These are phyloP conservation scores for Lichtheimia hyalospora DNA, from an alignment of 371 early-diverging fungal species.

Conservation along the genomic window DNA sequence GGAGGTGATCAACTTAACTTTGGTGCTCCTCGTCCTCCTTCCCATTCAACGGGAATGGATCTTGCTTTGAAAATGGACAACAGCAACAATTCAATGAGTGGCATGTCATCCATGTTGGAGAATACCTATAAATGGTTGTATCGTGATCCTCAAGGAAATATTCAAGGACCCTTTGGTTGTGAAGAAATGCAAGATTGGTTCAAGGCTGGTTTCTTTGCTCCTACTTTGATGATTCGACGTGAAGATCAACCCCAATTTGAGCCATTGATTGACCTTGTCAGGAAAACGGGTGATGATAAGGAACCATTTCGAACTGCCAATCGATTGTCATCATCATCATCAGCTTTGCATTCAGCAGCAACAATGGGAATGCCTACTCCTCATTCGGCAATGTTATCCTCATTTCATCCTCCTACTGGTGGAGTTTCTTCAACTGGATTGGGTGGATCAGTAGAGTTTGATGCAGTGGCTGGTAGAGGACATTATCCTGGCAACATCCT, in stretches of 20 bases:
- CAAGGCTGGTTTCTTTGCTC: slow-evolving; percentile 76
- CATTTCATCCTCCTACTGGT: background rate
- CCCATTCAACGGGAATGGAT: background rate
- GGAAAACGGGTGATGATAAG: slow-evolving; percentile 61
- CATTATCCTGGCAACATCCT: background rate
- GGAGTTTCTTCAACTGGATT: slow-evolving; percentile 3
- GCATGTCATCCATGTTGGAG: background rate
- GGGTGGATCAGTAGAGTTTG: slow-evolving; percentile 14
- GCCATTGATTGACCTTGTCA: slow-evolving; percentile 60
- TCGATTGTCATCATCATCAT: slow-evolving; percentile 8
- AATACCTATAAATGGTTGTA: slow-evolving; percentile 63
- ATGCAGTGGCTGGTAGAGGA: slow-evolving; percentile 19
- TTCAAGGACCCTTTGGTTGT: slow-evolving; percentile 82
- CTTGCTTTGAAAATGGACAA: background rate
- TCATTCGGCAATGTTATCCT: background rate
- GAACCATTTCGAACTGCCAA: slow-evolving; percentile 63
- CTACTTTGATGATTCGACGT: slow-evolving; percentile 68
- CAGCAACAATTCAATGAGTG: background rate
- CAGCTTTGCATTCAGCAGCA: slow-evolving; percentile 2
- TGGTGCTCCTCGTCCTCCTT: background rate
- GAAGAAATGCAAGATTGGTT: slow-evolving; percentile 89
- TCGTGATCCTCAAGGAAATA: slow-evolving; percentile 75
- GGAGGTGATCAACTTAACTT: background rate
- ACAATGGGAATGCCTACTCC: background rate
- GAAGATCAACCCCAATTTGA: slow-evolving; percentile 75